These are phyloP conservation scores for Colletotrichum caudatum DNA, from an alignment of 2,329 filamentous ascomycete species.

Conservation along the genomic window DNA sequence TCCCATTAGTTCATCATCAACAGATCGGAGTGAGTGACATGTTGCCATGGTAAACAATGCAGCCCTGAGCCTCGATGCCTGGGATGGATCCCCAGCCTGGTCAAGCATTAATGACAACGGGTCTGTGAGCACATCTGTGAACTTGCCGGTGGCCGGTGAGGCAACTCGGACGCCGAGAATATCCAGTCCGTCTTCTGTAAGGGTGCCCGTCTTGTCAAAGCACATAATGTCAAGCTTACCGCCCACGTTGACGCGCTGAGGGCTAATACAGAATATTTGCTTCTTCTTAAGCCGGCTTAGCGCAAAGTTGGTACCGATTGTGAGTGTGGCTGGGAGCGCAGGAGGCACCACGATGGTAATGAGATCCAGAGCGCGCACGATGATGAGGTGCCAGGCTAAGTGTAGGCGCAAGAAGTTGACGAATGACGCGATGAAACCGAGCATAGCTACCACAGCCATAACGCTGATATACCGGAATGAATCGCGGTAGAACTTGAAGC, in stretches of 20 bases:
- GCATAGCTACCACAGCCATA: conserved; percentile 86
- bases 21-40: conserved; percentile 88
- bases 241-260: conserved; percentile 95
- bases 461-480: conserved; percentile 98
- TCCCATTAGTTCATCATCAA: conserved; percentile 90
- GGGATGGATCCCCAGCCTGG: conserved; percentile 12
- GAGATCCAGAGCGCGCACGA: conserved; percentile 91
- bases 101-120: conserved; percentile 66
- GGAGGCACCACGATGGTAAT: conserved; percentile 98
- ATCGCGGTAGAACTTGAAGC: conserved; percentile 98
- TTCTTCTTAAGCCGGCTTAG: conserved; percentile 86
- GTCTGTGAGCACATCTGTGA: conserved; percentile 81
- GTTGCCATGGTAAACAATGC: conserved; percentile 96
- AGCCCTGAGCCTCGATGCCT: conserved; percentile 58
- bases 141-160: conserved; percentile 69
- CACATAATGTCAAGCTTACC: conserved; percentile 97
- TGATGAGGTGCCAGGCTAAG: conserved; percentile 88
- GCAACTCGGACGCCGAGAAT: conserved; percentile 89
- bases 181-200: conserved; percentile 96
- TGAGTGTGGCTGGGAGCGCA: conserved; percentile 91
- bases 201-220: conserved; percentile 98
- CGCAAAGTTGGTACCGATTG: conserved; percentile 97
- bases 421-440: conserved; percentile 92
- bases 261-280: conserved; percentile 97
- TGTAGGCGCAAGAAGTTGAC: conserved; percentile 91